Conservation (phyloP, 352 stramenopile genomes). For the Phytophthora vignae region DNA sequence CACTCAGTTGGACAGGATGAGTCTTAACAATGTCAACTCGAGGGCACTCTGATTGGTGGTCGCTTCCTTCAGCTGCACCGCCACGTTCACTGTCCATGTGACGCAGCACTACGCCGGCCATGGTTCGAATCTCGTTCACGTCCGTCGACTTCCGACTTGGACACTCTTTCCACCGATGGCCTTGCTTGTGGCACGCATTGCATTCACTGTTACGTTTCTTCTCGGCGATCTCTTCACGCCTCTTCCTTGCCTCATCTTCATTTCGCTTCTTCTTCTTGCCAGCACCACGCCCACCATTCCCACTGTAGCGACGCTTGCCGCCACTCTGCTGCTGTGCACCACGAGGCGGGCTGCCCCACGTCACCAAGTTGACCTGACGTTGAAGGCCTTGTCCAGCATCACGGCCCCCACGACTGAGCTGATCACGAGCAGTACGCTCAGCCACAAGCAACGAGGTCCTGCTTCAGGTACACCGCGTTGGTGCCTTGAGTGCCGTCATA, state of each 20-base stretch:
- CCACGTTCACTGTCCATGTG: not conserved
- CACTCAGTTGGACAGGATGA: not conserved
- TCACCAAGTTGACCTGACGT: not conserved
- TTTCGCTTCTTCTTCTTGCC: not conserved
- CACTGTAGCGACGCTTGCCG: no score
- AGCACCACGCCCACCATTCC: not conserved
- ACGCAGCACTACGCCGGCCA: not conserved
- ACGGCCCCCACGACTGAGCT: not conserved
- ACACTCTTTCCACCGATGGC: not conserved
- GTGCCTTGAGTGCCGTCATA: conserved; percentile 7
- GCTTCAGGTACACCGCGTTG: conserved; percentile 8
- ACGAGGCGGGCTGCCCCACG: not conserved
- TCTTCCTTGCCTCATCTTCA: not conserved
- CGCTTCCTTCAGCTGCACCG: not conserved
- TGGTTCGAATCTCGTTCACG: not conserved
- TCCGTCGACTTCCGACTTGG: not conserved
- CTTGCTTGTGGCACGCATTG: conserved; percentile 2
- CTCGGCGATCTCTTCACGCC: not conserved
- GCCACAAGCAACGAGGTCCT: not conserved
- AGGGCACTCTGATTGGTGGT: not conserved
- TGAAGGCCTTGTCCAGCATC: not conserved
- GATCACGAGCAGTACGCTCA: not conserved
- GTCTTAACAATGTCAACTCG: not conserved
- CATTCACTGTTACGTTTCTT: not conserved
- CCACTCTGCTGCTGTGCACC: no score